Conservation (phyloP, 2,329 filamentous ascomycete species). For the Aureobasidium vineae region DNA sequence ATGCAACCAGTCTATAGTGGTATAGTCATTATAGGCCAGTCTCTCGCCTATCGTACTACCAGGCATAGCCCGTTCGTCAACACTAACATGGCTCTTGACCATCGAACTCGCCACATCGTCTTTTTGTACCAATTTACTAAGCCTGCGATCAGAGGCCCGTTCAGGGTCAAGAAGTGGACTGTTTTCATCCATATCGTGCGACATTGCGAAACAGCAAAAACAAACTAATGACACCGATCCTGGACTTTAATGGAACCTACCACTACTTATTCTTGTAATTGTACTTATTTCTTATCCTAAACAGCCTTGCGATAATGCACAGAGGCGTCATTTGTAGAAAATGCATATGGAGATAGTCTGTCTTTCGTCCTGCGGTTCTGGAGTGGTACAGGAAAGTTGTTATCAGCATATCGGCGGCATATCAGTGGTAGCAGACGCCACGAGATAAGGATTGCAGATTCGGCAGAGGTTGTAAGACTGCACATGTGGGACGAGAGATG, state of each 20-base stretch:
- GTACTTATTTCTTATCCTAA: not conserved
- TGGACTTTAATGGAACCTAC: too few relatives aligned
- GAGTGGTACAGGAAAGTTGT: not conserved
- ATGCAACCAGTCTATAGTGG: conserved; percentile 62
- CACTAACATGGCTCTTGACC: conserved; percentile 45
- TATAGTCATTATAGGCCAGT: conserved; percentile 61
- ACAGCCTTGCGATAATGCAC: not conserved
- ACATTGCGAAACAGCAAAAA: not conserved
- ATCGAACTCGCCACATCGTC: conserved; percentile 47
- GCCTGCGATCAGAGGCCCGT: conserved; percentile 31
- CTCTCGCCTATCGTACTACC: conserved; percentile 54
- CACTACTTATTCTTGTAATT: not conserved
- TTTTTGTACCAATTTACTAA: conserved; percentile 39
- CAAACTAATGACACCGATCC: too few relatives aligned
- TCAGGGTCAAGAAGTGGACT: conserved; percentile 20
- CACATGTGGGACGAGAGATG: not conserved
- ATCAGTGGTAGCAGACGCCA: conserved; percentile 4
- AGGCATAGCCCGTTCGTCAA: conserved; percentile 51
- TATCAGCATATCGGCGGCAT: conserved; percentile 17
- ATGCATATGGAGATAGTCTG: not conserved
- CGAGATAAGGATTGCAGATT: conserved; percentile 10
- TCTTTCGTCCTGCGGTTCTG: not conserved
- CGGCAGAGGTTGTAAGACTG: not conserved
- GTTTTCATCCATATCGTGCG: conserved; percentile 10
- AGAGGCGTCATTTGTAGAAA: conserved; percentile 5